Evolutionary conservation across 2,329 filamentous ascomycete genomes (phyloP), one percentile per base, ranked within the genome.

Genomic region (Aureobasidium mangrovei): DNA sequence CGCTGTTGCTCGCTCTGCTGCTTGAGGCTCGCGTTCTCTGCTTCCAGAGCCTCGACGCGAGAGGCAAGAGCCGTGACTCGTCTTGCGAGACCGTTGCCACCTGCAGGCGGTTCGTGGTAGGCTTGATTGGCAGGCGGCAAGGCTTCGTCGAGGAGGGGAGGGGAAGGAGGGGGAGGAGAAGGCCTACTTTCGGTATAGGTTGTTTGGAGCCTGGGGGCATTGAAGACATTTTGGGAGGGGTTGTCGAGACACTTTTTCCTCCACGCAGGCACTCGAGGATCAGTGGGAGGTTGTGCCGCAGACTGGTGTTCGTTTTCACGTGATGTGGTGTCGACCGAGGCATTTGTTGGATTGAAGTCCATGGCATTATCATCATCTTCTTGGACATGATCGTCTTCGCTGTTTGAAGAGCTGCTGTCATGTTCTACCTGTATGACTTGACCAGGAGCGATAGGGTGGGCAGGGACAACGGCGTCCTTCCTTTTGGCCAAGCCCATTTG

Each of bases 161-260:
- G 3, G 45, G 33, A 38, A 36, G 35, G 3, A 36, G 26, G n/a
- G 46, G 46, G 46, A 5, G 36, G 46, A 39, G 46, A 49, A 32
- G 39, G 36, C 26, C 46, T 49, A 32, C 35, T 49, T n/a, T 49
- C 46, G 35, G 46, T 32, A 12, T 31, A 49, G 46, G 46, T 40
- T 26, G 46, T 40, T 10, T 35, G 12, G 5, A 49, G 40, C n/a
- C 46, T 39, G 18, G 35, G 46, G 12, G 46, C 35, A 4, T 49
- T 35, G 26, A 39, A 36, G 12, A 40, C 27, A 3, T 35, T 35
- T 32, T 40, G 35, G 12, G 35, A 7, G 26, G 28, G 12, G 18
- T 31, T 26, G n/a, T n/a, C 24, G 3, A 27, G 28, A 10, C 36
- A 27, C 35, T 49, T 49, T 10, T 49, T 49, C 35, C 46, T 29